Evolutionary conservation across 2,329 filamentous ascomycete species (phyloP), one percentile per base, ranked within the genome.

Genomic region (Orbilia blumenaviensis): DNA sequence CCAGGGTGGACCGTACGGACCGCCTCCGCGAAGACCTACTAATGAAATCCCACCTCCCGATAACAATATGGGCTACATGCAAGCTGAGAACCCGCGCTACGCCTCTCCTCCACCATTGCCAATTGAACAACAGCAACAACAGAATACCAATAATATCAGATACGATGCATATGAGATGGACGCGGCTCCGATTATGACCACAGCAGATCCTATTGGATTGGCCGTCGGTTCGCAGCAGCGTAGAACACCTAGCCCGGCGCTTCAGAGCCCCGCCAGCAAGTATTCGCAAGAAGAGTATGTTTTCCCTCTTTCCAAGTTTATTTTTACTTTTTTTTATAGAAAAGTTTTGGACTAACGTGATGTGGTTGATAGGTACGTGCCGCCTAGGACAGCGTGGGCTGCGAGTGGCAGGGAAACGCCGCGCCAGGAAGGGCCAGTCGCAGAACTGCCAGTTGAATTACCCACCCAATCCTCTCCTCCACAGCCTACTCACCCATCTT

Each of bases 391-490:
- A 12, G 77, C 67, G 18, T 80, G 80, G 79, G 66, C 71, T 46
- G 48, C 68, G 9, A 56, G 74, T 23, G 56, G 34, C 29, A 73
- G 58, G 23, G 62, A 71, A 14, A 29, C 32, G 16, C 25, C 52
- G 8, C 36, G 25, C 14, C 54, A 34, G 6, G 48, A 62, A 2
- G 50, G 75, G 25, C 5, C 38, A 2, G 66, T 78, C 1, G 76
- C 74, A 32, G 78, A 79, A 25, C 78, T 80, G 2, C 79, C 79
- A 7, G 79, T 78, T 23, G 79, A 80, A 48, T 68, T 80, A n/a
- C 79, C 79, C 4, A 25, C 78, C 12, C 44, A n/a, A n/a, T 62
- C 34, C 21, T 44, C 50, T 36, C 71, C 36, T 21, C 48, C 69
- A 18, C 44, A 77, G 36, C 68, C 50, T 36, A 23, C 8, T 32